Evolutionary conservation across 2,329 filamentous ascomycete genomes (phyloP).

Genomic region (Fusarium sp.): DNA sequence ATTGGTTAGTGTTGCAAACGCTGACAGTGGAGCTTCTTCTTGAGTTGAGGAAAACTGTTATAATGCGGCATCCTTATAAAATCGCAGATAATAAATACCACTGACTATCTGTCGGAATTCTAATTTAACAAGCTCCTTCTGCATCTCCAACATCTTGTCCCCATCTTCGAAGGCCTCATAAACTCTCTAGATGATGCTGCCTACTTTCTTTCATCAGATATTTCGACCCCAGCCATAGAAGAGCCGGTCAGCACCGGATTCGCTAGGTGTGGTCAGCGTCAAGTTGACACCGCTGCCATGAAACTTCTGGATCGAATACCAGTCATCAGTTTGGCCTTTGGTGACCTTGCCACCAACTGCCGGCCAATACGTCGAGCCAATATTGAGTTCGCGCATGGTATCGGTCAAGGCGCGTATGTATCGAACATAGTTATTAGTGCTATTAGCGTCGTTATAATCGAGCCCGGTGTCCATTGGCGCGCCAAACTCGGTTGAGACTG

Average conservation of each 20-base stretch:
- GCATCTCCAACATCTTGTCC: too few relatives aligned
- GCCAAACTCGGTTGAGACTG: background rate
- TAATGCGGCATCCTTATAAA: too few relatives aligned
- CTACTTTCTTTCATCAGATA: background rate
- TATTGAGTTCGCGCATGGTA: background rate
- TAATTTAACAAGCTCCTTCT: too few relatives aligned
- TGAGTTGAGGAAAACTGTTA: too few relatives aligned
- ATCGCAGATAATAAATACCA: too few relatives aligned
- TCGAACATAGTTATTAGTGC: background rate
- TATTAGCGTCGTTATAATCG: background rate
- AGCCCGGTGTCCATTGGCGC: background rate
- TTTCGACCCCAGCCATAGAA: background rate
- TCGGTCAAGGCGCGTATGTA: background rate
- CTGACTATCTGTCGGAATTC: too few relatives aligned
- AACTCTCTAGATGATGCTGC: background rate
- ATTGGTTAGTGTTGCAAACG: too few relatives aligned
- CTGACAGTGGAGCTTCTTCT: too few relatives aligned
- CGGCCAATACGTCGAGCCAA: background rate
- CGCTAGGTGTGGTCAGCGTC: background rate
- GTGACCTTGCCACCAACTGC: background rate
- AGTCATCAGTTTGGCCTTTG: background rate
- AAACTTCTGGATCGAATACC: background rate
- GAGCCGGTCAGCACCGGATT: background rate
- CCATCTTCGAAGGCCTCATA: rapidly evolving
- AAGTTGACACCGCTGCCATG: background rate